Evolutionary conservation across 306 rosid species (phyloP), one percentile per base, ranked within the genome.

Genomic region (Malus domestica): DNA sequence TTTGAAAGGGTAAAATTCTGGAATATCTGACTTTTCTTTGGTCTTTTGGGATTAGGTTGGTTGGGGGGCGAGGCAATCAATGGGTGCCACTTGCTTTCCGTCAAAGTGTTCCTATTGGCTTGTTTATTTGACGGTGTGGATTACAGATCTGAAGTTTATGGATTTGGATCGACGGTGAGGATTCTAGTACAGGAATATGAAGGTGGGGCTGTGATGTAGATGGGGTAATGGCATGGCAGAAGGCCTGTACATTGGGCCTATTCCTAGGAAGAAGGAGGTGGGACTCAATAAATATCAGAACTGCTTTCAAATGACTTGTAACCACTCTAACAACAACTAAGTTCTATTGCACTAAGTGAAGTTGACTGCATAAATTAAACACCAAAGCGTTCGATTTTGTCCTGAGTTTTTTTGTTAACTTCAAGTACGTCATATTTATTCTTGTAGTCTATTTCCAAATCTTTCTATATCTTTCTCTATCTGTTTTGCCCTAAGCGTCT

Each of bases 1-100:
- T n/a, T 16, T 19, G 12, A 49, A 18, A 61, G 68, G 71, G 78
- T 69, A 78, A 78, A 69, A 63, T 35, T 78, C 72, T 60, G 42
- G 65, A 81, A 71, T 57, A 45, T 81, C 77, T 40, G 78, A 66
- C 77, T 72, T 71, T 78, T 75, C 71, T 29, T 15, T 13, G 4
- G 40, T 4, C n/a, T 35, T 45, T 22, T 18, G 59, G 40, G 78
- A 71, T 76, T 62, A 61, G n/a, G 66, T 64, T 68, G 12, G 66
- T 52, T 59, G 46, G 70, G 66, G 67, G 19, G 25, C 61, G n/a
- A 27, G 11, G 13, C 63, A 71, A 27, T 46, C 80, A 32, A 57
- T 70, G 80, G 80, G 74, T 23, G 11, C 3, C 19, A 16, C 23
- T 14, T 71, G 13, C 20, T 70, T 23, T 46, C 82, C 72, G 75